Conservation (phyloP, 345 rosid species). For the Kandelia obovata region DNA sequence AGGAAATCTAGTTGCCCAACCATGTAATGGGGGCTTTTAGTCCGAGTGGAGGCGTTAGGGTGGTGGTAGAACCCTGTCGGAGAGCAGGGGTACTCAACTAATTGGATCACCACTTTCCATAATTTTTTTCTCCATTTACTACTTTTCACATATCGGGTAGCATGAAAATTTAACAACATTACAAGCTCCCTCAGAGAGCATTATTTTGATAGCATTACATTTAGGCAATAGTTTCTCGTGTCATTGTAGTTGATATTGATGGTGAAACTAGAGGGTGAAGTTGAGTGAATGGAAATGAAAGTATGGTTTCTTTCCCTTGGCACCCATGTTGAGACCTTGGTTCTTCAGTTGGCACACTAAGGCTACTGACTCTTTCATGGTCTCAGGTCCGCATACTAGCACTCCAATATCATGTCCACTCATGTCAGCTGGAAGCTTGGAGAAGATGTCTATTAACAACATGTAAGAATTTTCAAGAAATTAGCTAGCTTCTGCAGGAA, state of each 20-base stretch:
- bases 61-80: not conserved
- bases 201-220: too few species aligned
- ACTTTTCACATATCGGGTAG: slow-evolving; percentile 9
- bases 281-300: slow-evolving; percentile 56
- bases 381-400: slow-evolving; percentile 79
- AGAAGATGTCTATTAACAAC: slow-evolving; percentile 44
- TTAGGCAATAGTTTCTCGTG: not conserved
- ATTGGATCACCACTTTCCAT: slow-evolving; percentile 29
- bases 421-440: slow-evolving; percentile 39
- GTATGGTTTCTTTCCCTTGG: slow-evolving; percentile 29
- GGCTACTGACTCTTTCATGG: slow-evolving; percentile 68
- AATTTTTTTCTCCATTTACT: not conserved
- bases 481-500: too few species aligned
- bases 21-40: slow-evolving; percentile 27
- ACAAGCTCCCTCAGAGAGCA: too few species aligned
- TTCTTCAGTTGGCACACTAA: slow-evolving; percentile 35
- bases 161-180: too few species aligned
- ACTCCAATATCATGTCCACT: slow-evolving; percentile 56
- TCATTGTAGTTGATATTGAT: not conserved
- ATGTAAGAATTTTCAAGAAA: not conserved
- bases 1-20: rapidly evolving
- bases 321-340: slow-evolving; percentile 19
- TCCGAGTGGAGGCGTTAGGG: slow-evolving; percentile 21
- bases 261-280: slow-evolving; percentile 43
- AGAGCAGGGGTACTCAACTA: not conserved